phyloP scores from a whole-genome alignment of 139 green algal species.

The Chlorella ohadii region DNA sequence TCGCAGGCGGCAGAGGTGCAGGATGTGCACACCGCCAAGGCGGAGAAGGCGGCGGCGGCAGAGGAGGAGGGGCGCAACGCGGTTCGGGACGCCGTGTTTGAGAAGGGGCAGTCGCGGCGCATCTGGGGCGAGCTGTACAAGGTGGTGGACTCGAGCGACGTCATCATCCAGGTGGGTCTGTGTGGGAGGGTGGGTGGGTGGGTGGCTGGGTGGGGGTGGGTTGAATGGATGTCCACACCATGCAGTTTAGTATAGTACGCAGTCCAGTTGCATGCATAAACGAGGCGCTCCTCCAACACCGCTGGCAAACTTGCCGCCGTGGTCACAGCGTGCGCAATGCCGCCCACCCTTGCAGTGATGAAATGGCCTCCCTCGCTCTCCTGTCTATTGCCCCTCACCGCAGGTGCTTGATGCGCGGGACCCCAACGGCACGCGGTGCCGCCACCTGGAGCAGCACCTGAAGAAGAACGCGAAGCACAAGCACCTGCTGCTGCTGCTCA shows the following conservation, averaged over 20 bases:
- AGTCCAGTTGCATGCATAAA: no score
- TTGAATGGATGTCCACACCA: no score
- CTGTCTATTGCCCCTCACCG: neutral
- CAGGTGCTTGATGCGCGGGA: slow-evolving; percentile 97
- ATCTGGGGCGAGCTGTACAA: slow-evolving; percentile 99
- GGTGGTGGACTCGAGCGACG: slow-evolving; percentile 89
- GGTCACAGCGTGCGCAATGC: no score
- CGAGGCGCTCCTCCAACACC: no score
- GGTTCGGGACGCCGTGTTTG: slow-evolving; percentile 75
- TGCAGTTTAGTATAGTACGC: no score
- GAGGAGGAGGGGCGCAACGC: slow-evolving; percentile 41
- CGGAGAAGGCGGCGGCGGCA: neutral
- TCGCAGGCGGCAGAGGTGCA: neutral
- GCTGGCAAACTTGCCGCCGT: no score
- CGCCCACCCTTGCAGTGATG: no score
- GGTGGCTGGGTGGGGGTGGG: no score
- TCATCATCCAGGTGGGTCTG: slow-evolving; percentile 95
- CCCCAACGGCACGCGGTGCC: slow-evolving; percentile 94
- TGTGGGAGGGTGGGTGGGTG: no score
- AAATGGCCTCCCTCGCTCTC: neutral
- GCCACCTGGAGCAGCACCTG: slow-evolving; percentile 94
- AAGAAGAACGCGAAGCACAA: slow-evolving; percentile 94
- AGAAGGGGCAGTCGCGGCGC: slow-evolving; percentile 96
- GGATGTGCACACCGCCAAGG: slow-evolving; percentile 17
- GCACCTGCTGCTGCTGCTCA: slow-evolving; percentile 98